Evolutionary conservation across 805 yeast species (phyloP).

Genomic region (Brettanomyces nanus): DNA sequence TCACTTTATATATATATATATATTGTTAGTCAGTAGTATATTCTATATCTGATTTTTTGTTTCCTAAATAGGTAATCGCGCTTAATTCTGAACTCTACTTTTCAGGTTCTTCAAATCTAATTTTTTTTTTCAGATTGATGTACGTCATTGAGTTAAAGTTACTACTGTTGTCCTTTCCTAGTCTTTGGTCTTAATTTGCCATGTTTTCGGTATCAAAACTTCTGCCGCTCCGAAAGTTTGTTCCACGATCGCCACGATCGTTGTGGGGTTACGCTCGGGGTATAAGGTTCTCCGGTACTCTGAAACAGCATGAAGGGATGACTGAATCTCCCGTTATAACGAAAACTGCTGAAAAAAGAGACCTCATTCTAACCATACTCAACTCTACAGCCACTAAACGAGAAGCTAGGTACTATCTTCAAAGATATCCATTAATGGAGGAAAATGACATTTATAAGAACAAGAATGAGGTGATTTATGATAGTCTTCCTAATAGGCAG

Average conservation of each 20-base stretch:
- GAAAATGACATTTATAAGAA: constrained; percentile 25
- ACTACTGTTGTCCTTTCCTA: too few species aligned
- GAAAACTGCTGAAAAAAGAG: constrained; percentile 45
- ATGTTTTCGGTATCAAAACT: too few species aligned
- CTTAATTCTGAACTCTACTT: constrained; percentile 3
- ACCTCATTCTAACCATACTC: constrained; percentile 73
- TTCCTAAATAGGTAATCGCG: constrained; percentile 10
- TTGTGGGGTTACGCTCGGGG: too few species aligned
- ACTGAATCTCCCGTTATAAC: constrained; percentile 1
- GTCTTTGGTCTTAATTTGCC: too few species aligned
- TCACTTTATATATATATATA: not conserved
- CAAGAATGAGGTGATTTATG: constrained; percentile 9
- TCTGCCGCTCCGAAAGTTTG: too few species aligned
- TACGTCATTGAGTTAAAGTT: too few species aligned
- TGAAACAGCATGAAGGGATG: too few species aligned
- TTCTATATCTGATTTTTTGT: too few species aligned
- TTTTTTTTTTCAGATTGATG: too few species aligned
- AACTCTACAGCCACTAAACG: constrained; percentile 90
- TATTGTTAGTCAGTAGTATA: too few species aligned
- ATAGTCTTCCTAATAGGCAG: constrained; percentile 2
- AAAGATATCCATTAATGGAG: constrained; percentile 50
- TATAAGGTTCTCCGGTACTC: too few species aligned
- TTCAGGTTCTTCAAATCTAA: not conserved
- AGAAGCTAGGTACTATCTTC: constrained; percentile 76
- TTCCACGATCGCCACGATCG: too few species aligned